These are phyloP conservation scores for Pichia inconspicua DNA, from an alignment of 1,139 yeast species.

Conservation along the genomic window DNA sequence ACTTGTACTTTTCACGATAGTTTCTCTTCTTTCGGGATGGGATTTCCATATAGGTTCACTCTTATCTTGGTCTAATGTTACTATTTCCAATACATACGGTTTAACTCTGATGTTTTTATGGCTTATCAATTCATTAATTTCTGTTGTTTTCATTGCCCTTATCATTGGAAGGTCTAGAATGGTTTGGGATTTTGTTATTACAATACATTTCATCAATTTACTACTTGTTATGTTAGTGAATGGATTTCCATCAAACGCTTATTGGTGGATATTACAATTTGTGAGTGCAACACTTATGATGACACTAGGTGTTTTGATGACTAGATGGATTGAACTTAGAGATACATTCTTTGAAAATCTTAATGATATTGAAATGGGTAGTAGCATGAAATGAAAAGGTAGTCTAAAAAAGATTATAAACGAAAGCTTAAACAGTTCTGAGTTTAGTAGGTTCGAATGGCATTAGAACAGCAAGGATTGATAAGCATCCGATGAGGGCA, in stretches of 20 bases:
- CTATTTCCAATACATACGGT: slow-evolving; percentile 75
- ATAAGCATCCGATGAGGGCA: slow-evolving; percentile 40
- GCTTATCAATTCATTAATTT: slow-evolving; percentile 69
- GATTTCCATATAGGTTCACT: slow-evolving; percentile 59
- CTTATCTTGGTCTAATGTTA: slow-evolving; percentile 74
- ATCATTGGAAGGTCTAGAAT: slow-evolving; percentile 87
- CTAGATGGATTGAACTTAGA: slow-evolving; percentile 81
- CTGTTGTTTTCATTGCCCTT: slow-evolving; percentile 75
- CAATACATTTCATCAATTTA: slow-evolving; percentile 75
- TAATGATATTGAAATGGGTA: slow-evolving; percentile 46
- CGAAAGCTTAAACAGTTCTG: slow-evolving; percentile 11
- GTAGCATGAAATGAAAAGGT: not conserved
- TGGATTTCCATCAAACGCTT: slow-evolving; percentile 56
- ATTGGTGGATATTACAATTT: slow-evolving; percentile 83
- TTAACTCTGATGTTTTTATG: slow-evolving; percentile 64
- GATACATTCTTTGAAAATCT: slow-evolving; percentile 83
- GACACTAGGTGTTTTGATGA: slow-evolving; percentile 73
- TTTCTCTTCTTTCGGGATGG: slow-evolving; percentile 55
- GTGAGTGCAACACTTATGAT: slow-evolving; percentile 64
- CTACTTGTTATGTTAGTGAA: slow-evolving; percentile 61
- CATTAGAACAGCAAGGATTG: slow-evolving; percentile 34
- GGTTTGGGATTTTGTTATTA: slow-evolving; percentile 93
- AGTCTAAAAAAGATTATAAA: not conserved
- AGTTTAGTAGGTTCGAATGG: slow-evolving; percentile 40
- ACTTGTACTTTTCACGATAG: slow-evolving; percentile 44